These are phyloP conservation scores for Clavispora phyllophila DNA, from an alignment of 805 yeast species.

Conservation along the genomic window DNA sequence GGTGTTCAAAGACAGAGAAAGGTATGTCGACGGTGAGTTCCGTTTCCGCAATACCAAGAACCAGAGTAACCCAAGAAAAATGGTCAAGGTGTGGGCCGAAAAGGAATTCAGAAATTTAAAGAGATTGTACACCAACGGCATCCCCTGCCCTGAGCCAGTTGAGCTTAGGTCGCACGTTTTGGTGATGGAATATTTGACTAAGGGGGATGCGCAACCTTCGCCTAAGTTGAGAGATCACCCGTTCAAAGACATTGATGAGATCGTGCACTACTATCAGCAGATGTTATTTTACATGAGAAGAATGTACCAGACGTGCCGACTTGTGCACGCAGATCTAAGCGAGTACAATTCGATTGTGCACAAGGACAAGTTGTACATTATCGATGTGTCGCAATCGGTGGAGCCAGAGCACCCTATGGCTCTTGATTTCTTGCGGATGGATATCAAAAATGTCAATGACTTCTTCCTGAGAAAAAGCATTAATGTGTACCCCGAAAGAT, in stretches of 20 bases:
- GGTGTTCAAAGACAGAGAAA: conserved; percentile 94
- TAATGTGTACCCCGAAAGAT: conserved; percentile 73
- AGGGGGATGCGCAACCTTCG: conserved; percentile 83
- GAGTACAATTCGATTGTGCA: conserved; percentile 93
- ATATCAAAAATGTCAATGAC: conserved; percentile 90
- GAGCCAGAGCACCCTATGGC: conserved; percentile 98
- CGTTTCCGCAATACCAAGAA: conserved; percentile 81
- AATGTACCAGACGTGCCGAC: conserved; percentile 79
- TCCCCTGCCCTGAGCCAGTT: conserved; percentile 91
- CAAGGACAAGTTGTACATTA: conserved; percentile 68
- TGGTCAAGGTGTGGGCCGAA: conserved; percentile 98
- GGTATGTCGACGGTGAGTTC: conserved; percentile 95
- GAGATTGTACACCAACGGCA: conserved; percentile 69
- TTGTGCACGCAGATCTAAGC: conserved; percentile 94
- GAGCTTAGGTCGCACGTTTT: conserved; percentile 85
- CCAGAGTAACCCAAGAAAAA: conserved; percentile 90
- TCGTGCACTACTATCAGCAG: conserved; percentile 65
- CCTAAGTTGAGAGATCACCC: conserved; percentile 85
- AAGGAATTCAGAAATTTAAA: conserved; percentile 92
- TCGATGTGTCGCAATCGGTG: conserved; percentile 96
- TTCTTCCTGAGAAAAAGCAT: conserved; percentile 72
- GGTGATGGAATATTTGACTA: conserved; percentile 85
- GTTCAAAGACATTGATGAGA: conserved; percentile 61
- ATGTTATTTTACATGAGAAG: conserved; percentile 81
- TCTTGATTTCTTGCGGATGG: conserved; percentile 93